These are phyloP conservation scores for Plasmodium fragile DNA, from an alignment of 169 alveolate species.

Conservation along the genomic window DNA sequence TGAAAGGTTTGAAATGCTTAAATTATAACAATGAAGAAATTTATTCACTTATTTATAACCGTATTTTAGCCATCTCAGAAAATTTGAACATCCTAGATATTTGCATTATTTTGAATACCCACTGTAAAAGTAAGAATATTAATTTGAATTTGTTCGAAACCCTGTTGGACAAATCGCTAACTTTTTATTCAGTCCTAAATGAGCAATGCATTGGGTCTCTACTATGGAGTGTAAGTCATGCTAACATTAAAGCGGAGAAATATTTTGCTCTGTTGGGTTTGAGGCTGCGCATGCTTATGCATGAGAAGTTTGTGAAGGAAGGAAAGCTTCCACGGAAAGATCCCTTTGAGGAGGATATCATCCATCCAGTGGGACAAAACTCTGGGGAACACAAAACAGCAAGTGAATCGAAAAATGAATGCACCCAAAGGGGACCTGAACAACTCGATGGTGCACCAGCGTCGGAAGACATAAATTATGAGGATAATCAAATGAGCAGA, in stretches of 20 bases:
- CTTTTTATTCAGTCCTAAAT: constrained; percentile 51
- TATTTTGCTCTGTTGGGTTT: constrained; percentile 46
- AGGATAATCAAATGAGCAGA: not conserved
- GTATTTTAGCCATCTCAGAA: constrained; percentile 39
- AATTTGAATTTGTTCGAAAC: constrained; percentile 61
- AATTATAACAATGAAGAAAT: constrained; percentile 32
- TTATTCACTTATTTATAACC: constrained; percentile 19
- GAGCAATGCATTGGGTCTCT: constrained; percentile 73
- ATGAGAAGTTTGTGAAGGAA: constrained; percentile 4
- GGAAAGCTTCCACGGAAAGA: not conserved
- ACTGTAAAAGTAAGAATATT: constrained; percentile 59
- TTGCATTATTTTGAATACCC: constrained; percentile 72
- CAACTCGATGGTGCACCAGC: not conserved
- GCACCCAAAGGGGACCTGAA: not conserved
- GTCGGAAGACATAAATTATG: not conserved
- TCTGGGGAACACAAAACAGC: not conserved
- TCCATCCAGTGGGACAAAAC: not conserved
- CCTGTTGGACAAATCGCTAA: constrained; percentile 50
- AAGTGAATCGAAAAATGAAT: not conserved
- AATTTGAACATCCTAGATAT: constrained; percentile 49
- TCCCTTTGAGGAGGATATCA: not conserved
- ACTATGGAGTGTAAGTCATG: constrained; percentile 74
- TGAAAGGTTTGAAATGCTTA: constrained; percentile 54
- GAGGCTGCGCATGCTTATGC: constrained; percentile 40
- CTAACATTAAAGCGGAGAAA: constrained; percentile 63